Percentiles rank a stretch among this genome's conserved stretches.
phyloP scores from a whole-genome alignment of 139 green algal species.

The Zygnema cylindricum region DNA sequence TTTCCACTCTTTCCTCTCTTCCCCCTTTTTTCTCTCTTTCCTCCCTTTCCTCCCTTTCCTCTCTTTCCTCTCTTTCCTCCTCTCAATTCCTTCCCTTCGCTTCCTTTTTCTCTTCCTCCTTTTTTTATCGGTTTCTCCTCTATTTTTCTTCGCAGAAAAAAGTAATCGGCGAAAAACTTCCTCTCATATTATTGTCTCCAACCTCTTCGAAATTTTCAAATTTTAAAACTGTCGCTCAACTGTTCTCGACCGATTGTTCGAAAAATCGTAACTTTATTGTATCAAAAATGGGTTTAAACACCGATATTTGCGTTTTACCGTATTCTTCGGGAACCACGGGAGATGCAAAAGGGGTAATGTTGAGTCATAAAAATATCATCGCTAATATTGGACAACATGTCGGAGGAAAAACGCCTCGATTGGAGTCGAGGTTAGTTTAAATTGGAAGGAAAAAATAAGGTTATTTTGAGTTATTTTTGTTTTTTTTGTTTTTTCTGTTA shows the following conservation, averaged over 20 bases:
- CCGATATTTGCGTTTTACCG: slow-evolving; percentile 28
- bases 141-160: neutral
- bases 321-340: slow-evolving; percentile 60
- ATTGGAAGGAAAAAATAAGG: too few species aligned
- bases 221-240: neutral
- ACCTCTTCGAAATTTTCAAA: neutral
- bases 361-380: slow-evolving; percentile 65
- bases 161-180: neutral
- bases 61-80: neutral
- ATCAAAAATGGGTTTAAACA: neutral
- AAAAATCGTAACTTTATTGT: neutral
- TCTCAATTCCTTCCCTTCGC: neutral
- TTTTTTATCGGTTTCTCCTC: neutral
- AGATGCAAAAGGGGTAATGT: slow-evolving; percentile 65
- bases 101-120: neutral
- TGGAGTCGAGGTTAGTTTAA: slow-evolving; percentile 14
- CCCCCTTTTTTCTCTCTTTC: neutral
- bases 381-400: slow-evolving; percentile 49
- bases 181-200: neutral
- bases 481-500: neutral
- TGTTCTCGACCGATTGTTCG: neutral
- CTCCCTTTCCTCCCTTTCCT: neutral
- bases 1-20: neutral
- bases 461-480: too few species aligned
- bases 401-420: neutral